phyloP scores from a whole-genome alignment of 345 rosid species.

The Gossypium bickii region DNA sequence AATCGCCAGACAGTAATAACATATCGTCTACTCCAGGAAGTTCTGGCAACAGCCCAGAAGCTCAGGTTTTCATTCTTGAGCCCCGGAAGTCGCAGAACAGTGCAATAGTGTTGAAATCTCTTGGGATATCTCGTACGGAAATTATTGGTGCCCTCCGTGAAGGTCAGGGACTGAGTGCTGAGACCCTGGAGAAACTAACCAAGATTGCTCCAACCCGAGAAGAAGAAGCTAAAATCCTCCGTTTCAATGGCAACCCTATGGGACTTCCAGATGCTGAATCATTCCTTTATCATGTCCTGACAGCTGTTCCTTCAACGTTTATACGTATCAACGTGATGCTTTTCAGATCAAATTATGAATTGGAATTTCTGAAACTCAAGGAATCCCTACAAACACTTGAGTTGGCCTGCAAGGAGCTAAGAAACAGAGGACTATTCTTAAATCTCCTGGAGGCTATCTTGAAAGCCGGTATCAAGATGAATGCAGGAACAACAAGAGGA shows the following conservation, averaged over 20 bases:
- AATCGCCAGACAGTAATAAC: slow-evolving; percentile 11
- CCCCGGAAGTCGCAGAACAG: slow-evolving; percentile 53
- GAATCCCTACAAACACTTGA: slow-evolving; percentile 53
- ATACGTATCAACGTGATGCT: slow-evolving; percentile 56
- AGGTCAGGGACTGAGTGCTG: slow-evolving; percentile 47
- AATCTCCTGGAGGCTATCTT: slow-evolving; percentile 82
- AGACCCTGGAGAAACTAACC: slow-evolving; percentile 63
- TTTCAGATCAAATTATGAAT: slow-evolving; percentile 55
- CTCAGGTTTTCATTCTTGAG: slow-evolving; percentile 46
- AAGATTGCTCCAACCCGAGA: slow-evolving; percentile 66
- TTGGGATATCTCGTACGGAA: slow-evolving; percentile 36
- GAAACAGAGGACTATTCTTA: slow-evolving; percentile 61
- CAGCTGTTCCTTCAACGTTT: slow-evolving; percentile 67
- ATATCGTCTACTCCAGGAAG: slow-evolving; percentile 19
- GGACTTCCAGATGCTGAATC: slow-evolving; percentile 70
- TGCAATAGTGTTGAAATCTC: slow-evolving; percentile 53
- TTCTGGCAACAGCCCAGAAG: slow-evolving; percentile 22
- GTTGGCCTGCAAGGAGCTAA: slow-evolving; percentile 57
- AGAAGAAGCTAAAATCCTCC: slow-evolving; percentile 53
- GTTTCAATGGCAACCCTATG: slow-evolving; percentile 42
- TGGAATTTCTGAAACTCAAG: slow-evolving; percentile 55
- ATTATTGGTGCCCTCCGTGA: slow-evolving; percentile 43
- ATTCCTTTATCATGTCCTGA: slow-evolving; percentile 57
- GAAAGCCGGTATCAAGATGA: slow-evolving; percentile 84
- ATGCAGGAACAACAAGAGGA: slow-evolving; percentile 86